phyloP scores from a whole-genome alignment of 768 basidiomycete genomes.

The Sarcodon aspratus region DNA sequence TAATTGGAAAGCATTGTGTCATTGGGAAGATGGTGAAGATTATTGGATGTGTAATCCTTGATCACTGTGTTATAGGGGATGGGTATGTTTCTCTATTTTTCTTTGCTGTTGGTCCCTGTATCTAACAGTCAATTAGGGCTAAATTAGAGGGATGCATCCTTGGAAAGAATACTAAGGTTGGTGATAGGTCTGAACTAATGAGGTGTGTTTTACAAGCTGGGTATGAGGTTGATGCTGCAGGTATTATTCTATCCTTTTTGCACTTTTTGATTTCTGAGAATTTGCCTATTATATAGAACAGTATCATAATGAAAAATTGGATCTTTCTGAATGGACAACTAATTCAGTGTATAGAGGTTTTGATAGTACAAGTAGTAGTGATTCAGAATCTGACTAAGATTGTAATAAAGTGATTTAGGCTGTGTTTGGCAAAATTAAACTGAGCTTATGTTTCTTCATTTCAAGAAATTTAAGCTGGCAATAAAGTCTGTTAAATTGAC shows the following conservation, averaged over 20 bases:
- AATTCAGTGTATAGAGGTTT: conserved; percentile 15
- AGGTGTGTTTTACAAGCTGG: conserved; percentile 69
- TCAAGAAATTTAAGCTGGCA: no score
- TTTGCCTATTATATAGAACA: conserved; percentile 26
- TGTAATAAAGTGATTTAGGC: no score
- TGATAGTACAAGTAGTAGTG: no score
- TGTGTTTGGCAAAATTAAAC: no score
- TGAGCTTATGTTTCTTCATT: no score
- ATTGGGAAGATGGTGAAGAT: conserved; percentile 67
- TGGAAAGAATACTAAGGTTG: conserved; percentile 64
- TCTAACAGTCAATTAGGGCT: conserved; percentile 30
- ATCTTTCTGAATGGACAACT: conserved; percentile 43
- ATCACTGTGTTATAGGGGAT: conserved; percentile 82
- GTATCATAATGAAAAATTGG: conserved; percentile 44
- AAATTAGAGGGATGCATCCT: conserved; percentile 71
- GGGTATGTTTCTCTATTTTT: conserved; percentile 41
- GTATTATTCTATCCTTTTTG: conserved; percentile 20
- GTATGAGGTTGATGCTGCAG: conserved; percentile 58
- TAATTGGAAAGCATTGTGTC: conserved; percentile 40
- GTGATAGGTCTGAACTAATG: conserved; percentile 53
- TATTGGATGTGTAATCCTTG: conserved; percentile 70
- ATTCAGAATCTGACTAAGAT: no score
- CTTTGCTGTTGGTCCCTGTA: conserved; percentile 1
- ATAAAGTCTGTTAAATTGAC: no score
- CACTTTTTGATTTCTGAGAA: neutral